Conservation (phyloP, 768 basidiomycete genomes). For the Xerocomellus chrysenteron region DNA sequence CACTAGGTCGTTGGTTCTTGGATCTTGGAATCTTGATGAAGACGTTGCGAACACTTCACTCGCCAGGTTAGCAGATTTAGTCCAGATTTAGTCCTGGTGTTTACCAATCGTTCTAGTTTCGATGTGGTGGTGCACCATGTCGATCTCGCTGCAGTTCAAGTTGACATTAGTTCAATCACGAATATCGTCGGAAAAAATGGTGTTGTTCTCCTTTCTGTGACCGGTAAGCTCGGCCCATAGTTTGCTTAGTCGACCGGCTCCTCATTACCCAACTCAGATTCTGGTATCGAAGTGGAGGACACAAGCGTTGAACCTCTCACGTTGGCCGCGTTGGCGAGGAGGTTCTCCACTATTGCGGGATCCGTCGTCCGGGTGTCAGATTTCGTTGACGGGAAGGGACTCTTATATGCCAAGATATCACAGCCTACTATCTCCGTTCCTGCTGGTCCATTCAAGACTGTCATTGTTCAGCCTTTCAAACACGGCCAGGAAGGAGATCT, state of each 20-base stretch:
- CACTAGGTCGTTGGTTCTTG: conserved; percentile 18
- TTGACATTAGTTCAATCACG: conserved; percentile 21
- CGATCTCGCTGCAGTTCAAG: conserved; percentile 20
- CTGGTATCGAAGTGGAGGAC: conserved; percentile 15
- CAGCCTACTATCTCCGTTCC: conserved; percentile 15
- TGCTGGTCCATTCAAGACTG: conserved; percentile 22
- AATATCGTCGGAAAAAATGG: conserved; percentile 26
- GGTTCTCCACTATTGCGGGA: conserved; percentile 13
- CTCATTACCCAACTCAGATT: conserved; percentile 12
- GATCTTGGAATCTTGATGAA: conserved; percentile 17
- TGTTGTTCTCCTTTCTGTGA: conserved; percentile 22
- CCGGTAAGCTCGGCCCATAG: conserved; percentile 10
- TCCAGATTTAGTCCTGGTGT: too few species aligned
- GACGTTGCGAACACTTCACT: conserved; percentile 1
- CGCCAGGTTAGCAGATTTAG: conserved; percentile 7
- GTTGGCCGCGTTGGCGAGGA: conserved; percentile 6
- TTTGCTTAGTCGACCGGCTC: not conserved
- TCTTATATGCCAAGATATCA: conserved; percentile 16
- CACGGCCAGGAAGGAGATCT: conserved; percentile 29
- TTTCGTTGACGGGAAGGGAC: conserved; percentile 8
- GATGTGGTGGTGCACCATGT: conserved; percentile 23
- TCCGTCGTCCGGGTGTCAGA: conserved; percentile 12
- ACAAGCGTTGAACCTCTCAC: conserved; percentile 14
- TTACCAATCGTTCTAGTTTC: conserved; percentile 4
- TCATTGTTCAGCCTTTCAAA: conserved; percentile 26